Conservation (phyloP, 306 rosid genomes). For the Astragalus membranaceus region DNA sequence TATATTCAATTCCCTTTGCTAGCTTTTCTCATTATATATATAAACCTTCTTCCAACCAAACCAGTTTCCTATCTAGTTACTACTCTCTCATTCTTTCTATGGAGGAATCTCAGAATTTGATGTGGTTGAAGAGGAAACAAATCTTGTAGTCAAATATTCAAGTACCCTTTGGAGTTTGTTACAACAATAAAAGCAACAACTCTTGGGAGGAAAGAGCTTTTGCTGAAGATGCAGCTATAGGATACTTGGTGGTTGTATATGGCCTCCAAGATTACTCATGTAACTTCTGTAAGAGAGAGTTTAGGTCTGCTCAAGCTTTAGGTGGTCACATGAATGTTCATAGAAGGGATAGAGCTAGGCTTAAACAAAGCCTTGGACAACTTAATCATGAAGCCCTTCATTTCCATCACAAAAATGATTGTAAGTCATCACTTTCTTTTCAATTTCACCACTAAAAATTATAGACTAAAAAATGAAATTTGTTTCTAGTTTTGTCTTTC, state of each 20-base stretch:
- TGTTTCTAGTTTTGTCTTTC: no score
- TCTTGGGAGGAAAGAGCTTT: slow-evolving; percentile 87
- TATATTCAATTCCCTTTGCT: slow-evolving; percentile 12
- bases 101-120: slow-evolving; percentile 36
- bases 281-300: slow-evolving; percentile 74
- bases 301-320: slow-evolving; percentile 89
- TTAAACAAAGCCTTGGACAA: slow-evolving; percentile 40
- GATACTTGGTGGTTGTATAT: slow-evolving; percentile 49
- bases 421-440: slow-evolving; percentile 13
- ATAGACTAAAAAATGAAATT: no score
- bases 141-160: slow-evolving; percentile 28
- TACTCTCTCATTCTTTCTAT: slow-evolving; percentile 2
- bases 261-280: slow-evolving; percentile 91
- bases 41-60: slow-evolving; percentile 8
- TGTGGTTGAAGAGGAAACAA: slow-evolving; percentile 47
- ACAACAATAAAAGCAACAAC: neutral
- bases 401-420: slow-evolving; percentile 9
- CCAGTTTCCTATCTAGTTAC: neutral
- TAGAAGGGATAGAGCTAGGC: slow-evolving; percentile 75
- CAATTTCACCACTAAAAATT: neutral
- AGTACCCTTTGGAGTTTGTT: neutral
- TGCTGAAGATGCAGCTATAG: slow-evolving; percentile 69
- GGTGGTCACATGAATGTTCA: slow-evolving; percentile 99
- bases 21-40: slow-evolving; percentile 12
- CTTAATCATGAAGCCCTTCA: slow-evolving; percentile 12